These are phyloP conservation scores for Penicillium thymicola DNA, from an alignment of 2,329 filamentous ascomycete genomes.

Conservation along the genomic window DNA sequence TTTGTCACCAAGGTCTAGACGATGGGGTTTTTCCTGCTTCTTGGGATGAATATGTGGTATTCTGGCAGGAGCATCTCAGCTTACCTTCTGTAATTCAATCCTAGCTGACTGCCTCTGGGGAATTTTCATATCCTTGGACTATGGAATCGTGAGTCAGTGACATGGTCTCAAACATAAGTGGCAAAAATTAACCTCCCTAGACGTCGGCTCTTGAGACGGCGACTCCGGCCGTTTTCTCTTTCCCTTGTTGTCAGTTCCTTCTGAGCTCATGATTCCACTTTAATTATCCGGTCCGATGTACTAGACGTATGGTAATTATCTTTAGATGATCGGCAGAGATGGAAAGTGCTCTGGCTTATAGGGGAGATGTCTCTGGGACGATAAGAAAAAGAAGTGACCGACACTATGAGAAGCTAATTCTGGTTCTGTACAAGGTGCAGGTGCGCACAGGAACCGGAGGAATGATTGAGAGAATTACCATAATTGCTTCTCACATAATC, in stretches of 20 bases:
- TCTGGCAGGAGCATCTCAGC: not conserved
- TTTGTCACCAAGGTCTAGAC: too few relatives aligned
- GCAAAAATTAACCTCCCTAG: not conserved
- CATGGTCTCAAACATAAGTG: not conserved
- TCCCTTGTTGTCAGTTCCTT: not conserved
- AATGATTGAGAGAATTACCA: not conserved
- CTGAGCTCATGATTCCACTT: not conserved
- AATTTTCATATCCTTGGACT: not conserved
- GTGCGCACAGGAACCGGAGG: not conserved
- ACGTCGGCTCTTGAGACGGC: not conserved
- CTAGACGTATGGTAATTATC: not conserved
- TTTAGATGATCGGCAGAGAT: too few relatives aligned
- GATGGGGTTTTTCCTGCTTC: not conserved
- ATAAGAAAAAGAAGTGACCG: not conserved
- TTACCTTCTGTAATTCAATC: not conserved
- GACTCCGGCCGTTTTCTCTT: not conserved
- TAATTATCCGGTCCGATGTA: not conserved
- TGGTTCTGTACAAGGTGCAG: not conserved
- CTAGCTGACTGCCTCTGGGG: not conserved
- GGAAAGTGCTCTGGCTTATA: fast-evolving
- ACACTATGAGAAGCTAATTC: not conserved
- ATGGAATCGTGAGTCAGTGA: not conserved
- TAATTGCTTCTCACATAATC: not conserved
- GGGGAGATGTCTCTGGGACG: too few relatives aligned
- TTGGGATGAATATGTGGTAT: not conserved